These are phyloP conservation scores for Auriculariales sp. DNA, from an alignment of 768 basidiomycete genomes.

Conservation along the genomic window DNA sequence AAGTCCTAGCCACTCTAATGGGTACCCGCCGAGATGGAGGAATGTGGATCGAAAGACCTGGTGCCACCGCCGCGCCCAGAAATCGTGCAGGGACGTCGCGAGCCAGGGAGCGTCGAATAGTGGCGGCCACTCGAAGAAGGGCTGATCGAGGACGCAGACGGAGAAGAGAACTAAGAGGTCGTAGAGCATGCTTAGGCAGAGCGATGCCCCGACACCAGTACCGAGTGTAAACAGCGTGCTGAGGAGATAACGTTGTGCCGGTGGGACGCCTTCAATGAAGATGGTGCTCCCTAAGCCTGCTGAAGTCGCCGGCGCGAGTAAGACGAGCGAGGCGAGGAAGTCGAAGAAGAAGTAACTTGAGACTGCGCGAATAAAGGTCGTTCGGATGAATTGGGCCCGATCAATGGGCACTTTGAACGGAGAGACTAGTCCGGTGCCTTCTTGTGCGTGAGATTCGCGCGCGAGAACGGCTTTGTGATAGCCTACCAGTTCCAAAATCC, in stretches of 20 bases:
- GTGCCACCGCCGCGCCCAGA: slow-evolving; percentile 27
- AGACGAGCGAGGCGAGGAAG: slow-evolving; percentile 9
- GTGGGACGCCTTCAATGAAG: slow-evolving; percentile 5
- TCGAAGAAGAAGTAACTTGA: no score
- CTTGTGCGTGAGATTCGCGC: no score
- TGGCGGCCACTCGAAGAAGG: slow-evolving; percentile 20
- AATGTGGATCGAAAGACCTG: slow-evolving; percentile 19
- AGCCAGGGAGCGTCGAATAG: slow-evolving; percentile 19
- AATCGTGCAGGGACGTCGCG: slow-evolving; percentile 21
- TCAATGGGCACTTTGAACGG: no score
- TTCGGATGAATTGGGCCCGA: no score
- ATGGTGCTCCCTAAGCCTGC: slow-evolving; percentile 4
- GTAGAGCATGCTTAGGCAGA: slow-evolving; percentile 15
- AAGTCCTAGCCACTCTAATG: slow-evolving; percentile 10
- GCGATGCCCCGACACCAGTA: slow-evolving; percentile 13
- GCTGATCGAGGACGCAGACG: slow-evolving; percentile 15
- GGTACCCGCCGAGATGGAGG: slow-evolving; percentile 16
- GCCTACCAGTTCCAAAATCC: no score
- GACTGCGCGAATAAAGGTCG: no score
- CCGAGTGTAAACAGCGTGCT: slow-evolving; percentile 11
- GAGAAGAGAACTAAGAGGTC: slow-evolving; percentile 11
- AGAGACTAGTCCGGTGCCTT: no score
- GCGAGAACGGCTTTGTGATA: no score
- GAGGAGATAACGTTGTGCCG: slow-evolving; percentile 5
- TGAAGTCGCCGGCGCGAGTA: slow-evolving; percentile 7